These are phyloP conservation scores for Clarkia xantiana DNA, from an alignment of 345 rosid species.

Conservation along the genomic window DNA sequence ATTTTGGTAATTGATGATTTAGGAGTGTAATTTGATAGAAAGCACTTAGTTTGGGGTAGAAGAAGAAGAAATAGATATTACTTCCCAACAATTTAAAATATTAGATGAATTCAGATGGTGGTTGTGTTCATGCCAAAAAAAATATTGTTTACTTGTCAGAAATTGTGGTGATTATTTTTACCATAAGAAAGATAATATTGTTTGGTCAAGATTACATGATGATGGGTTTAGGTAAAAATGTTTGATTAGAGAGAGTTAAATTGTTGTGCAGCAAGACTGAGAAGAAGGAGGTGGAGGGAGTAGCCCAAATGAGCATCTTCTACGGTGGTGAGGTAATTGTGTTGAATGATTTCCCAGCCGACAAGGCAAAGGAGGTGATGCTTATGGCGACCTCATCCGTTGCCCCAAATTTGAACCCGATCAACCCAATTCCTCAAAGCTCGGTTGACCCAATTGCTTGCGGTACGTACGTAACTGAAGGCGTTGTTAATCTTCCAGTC, in stretches of 20 bases:
- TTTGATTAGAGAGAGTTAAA: constrained; percentile 1
- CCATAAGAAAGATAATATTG: no score
- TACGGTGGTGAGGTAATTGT: constrained; percentile 66
- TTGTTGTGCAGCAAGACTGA: constrained; percentile 10
- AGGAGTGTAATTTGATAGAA: no score
- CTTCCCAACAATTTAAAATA: no score
- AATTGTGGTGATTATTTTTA: no score
- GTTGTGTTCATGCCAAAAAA: no score
- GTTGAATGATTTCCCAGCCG: constrained; percentile 51
- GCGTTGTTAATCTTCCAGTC: no score
- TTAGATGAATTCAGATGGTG: no score
- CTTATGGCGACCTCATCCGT: constrained; percentile 31
- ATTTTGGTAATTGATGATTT: no score
- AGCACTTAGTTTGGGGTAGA: neutral
- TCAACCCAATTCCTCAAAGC: constrained; percentile 6
- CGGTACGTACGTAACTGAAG: no score
- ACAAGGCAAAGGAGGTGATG: constrained; percentile 67
- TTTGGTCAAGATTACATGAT: no score
- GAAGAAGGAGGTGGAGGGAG: constrained; percentile 22
- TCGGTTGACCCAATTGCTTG: constrained; percentile 24
- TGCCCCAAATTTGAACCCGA: constrained; percentile 8
- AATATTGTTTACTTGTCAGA: no score
- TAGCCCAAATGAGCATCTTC: constrained; percentile 75
- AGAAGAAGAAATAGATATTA: no score
- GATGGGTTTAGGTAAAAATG: constrained; percentile 2